Evolutionary conservation across 1,284 basidiomycete species (phyloP).

Genomic region (Hemileia vastatrix): DNA sequence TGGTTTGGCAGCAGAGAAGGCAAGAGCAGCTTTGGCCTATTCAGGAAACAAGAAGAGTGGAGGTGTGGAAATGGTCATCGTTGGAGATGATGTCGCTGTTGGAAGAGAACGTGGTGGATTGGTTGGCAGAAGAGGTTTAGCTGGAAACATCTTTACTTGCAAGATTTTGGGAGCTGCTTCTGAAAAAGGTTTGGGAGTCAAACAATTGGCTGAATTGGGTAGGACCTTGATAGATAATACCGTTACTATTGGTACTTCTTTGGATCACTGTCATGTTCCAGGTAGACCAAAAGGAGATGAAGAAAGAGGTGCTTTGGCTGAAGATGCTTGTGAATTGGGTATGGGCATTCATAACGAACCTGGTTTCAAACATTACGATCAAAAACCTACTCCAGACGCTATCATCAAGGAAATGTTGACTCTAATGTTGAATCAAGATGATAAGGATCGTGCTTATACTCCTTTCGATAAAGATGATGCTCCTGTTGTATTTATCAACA

Average conservation of each 20-base stretch:
- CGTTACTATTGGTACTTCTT: conserved; percentile 51
- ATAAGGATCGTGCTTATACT: conserved; percentile 43
- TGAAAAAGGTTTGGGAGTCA: conserved; percentile 26
- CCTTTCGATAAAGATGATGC: conserved; percentile 47
- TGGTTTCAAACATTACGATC: conserved; percentile 51
- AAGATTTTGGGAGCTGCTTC: conserved; percentile 42
- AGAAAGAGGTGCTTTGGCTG: conserved; percentile 37
- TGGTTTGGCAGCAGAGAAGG: conserved; percentile 42
- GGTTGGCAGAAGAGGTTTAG: conserved; percentile 48
- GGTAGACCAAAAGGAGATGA: conserved; percentile 45
- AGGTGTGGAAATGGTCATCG: conserved; percentile 48
- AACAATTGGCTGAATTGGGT: conserved; percentile 39
- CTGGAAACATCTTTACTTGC: conserved; percentile 46
- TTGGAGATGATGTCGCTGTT: conserved; percentile 49
- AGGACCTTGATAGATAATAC: conserved; percentile 54
- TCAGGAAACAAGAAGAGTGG: conserved; percentile 38
- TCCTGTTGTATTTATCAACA: conserved; percentile 55
- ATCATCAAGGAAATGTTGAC: conserved; percentile 21
- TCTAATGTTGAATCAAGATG: conserved; percentile 48
- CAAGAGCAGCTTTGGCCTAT: conserved; percentile 34
- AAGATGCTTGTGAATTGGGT: conserved; percentile 50
- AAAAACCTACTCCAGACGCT: conserved; percentile 34
- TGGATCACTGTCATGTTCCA: conserved; percentile 55
- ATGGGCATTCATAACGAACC: conserved; percentile 56
- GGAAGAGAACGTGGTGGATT: conserved; percentile 47